These are phyloP conservation scores for Fragilariopsis cylindrus DNA, from an alignment of 108 stramenopile genomes.

Conservation along the genomic window DNA sequence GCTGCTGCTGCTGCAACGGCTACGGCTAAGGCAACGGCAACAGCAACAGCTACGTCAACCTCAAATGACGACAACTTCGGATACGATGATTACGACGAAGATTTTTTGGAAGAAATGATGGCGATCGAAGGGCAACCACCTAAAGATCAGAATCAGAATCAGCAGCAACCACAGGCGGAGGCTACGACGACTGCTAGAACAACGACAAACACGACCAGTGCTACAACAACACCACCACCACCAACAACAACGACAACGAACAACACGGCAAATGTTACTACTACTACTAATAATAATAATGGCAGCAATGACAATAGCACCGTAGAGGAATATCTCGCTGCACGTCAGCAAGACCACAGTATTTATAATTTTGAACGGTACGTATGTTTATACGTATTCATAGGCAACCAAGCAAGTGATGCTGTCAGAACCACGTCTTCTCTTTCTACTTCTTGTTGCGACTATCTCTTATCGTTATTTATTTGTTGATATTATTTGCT, in stretches of 20 bases:
- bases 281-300: not conserved
- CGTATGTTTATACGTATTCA: not conserved
- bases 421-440: not conserved
- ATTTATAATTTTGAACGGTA: constrained; percentile 34
- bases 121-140: not conserved
- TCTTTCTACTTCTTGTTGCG: not conserved
- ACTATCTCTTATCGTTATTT: not conserved
- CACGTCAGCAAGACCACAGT: constrained; percentile 2
- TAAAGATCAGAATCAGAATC: not conserved
- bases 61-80: not conserved
- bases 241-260: not conserved
- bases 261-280: not conserved
- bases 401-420: not conserved
- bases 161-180: not conserved
- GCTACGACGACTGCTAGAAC: not conserved
- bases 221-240: not conserved
- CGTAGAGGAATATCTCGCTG: constrained; percentile 12
- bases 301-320: not conserved
- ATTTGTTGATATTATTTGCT: too few relatives aligned
- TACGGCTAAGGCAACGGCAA: not conserved
- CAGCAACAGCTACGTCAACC: not conserved
- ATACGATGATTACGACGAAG: constrained; percentile 9
- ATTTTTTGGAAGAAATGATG: constrained; percentile 26
- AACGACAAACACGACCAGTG: too few relatives aligned
- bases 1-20: not conserved